Percentiles rank a stretch among this genome's conserved stretches.
These are phyloP conservation scores for Inonotus hispidus DNA, from an alignment of 1,284 basidiomycete species.

Conservation along the genomic window DNA sequence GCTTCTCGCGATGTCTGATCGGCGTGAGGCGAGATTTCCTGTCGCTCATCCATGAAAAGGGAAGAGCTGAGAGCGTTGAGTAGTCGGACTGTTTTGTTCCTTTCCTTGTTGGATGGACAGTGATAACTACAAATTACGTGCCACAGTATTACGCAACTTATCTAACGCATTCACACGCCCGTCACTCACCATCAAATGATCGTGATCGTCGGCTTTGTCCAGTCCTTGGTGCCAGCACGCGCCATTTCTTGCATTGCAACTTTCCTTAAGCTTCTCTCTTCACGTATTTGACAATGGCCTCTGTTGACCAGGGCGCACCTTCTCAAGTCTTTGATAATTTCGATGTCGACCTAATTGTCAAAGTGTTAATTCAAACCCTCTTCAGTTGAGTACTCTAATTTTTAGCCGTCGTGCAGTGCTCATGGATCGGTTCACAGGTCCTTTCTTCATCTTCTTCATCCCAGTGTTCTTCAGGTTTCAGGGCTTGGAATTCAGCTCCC, in stretches of 20 bases:
- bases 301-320: slow-evolving; percentile 12
- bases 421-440: slow-evolving; percentile 41
- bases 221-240: slow-evolving; percentile 5
- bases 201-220: neutral
- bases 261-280: neutral
- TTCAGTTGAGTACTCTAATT: slow-evolving; percentile 52
- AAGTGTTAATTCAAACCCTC: slow-evolving; percentile 67
- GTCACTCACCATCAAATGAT: neutral
- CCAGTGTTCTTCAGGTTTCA: slow-evolving; percentile 74
- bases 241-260: slow-evolving; percentile 1
- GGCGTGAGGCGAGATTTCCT: neutral
- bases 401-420: slow-evolving; percentile 13
- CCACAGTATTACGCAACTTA: neutral
- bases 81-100: neutral
- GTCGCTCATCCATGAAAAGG: slow-evolving; percentile 3
- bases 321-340: slow-evolving; percentile 23
- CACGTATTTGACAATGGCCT: neutral
- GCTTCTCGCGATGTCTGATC: slow-evolving; percentile 5
- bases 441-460: slow-evolving; percentile 75
- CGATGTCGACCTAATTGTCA: slow-evolving; percentile 70
- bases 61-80: too few relatives aligned
- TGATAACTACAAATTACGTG: neutral
- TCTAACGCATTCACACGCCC: neutral
- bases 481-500: slow-evolving; percentile 46
- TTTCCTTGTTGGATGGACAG: neutral